Evolutionary conservation across 805 yeast genomes (phyloP).

Genomic region (Candida yuanshanica): DNA sequence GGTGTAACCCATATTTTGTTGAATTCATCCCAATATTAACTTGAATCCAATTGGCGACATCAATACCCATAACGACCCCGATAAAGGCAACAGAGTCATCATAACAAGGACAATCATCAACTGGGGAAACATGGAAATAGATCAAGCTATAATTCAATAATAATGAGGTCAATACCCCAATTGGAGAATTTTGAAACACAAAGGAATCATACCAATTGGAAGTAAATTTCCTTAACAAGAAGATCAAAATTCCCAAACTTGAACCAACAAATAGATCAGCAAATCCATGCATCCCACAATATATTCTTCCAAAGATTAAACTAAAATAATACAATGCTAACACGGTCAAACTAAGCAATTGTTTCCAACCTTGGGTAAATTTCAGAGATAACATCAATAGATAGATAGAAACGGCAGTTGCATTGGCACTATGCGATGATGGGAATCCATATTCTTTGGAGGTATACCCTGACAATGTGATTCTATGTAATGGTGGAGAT

Average conservation of each 20-base stretch:
- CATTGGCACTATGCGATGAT: conserved; percentile 90
- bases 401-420: conserved; percentile 70
- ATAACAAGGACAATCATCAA: conserved; percentile 93
- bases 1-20: conserved; percentile 12
- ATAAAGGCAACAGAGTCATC: conserved; percentile 92
- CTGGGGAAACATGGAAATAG: conserved; percentile 73
- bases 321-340: conserved; percentile 49
- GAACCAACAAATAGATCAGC: conserved; percentile 68
- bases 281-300: conserved; percentile 97
- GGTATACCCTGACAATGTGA: conserved; percentile 88
- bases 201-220: conserved; percentile 42
- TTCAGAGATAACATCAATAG: conserved; percentile 25
- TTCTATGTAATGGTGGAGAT: conserved; percentile 86
- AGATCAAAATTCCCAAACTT: conserved; percentile 51
- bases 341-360: conserved; percentile 16
- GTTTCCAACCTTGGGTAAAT: conserved; percentile 2
- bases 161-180: conserved; percentile 32
- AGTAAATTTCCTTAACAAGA: conserved; percentile 37
- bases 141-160: conserved; percentile 43
- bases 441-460: conserved; percentile 95
- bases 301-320: conserved; percentile 73
- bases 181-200: conserved; percentile 27
- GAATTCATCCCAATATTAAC: conserved; percentile 19
- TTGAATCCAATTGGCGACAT: conserved; percentile 30
- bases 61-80: conserved; percentile 80